Conservation (phyloP, 1,139 yeast species). For the Taphrina confusa region DNA sequence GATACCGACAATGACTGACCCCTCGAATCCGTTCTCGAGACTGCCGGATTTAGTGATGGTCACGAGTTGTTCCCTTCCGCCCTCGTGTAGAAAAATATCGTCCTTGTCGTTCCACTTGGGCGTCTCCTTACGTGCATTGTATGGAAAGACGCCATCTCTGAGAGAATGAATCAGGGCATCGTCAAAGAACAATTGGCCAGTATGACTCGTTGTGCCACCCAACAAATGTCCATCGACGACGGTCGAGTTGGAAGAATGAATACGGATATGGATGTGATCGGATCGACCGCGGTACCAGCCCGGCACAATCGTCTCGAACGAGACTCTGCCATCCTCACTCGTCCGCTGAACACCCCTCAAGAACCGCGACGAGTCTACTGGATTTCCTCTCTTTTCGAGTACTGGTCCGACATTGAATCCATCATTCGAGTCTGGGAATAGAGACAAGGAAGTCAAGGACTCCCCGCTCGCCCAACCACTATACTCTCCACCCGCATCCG, state of each 20-base stretch:
- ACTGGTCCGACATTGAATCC: neutral
- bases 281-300: conserved; percentile 15
- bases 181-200: conserved; percentile 13
- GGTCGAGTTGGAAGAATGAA: conserved; percentile 1
- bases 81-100: neutral
- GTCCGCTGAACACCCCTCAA: conserved; percentile 10
- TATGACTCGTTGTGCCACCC: neutral
- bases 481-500: conserved; percentile 7
- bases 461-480: conserved; percentile 12
- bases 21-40: neutral
- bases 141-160: conserved; percentile 1
- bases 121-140: neutral
- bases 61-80: conserved; percentile 11
- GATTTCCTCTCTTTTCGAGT: neutral
- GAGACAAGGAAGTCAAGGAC: neutral
- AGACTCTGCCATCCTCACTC: neutral
- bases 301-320: conserved; percentile 4
- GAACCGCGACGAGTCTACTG: conserved; percentile 4
- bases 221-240: conserved; percentile 9
- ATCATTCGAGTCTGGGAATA: neutral
- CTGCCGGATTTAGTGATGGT: neutral
- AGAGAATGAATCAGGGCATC: neutral
- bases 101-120: conserved; percentile 4
- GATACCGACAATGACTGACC: neutral
- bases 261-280: conserved; percentile 10